Conservation (phyloP, 495 filamentous ascomycete genomes). For the Aspergillus bridgeri region DNA sequence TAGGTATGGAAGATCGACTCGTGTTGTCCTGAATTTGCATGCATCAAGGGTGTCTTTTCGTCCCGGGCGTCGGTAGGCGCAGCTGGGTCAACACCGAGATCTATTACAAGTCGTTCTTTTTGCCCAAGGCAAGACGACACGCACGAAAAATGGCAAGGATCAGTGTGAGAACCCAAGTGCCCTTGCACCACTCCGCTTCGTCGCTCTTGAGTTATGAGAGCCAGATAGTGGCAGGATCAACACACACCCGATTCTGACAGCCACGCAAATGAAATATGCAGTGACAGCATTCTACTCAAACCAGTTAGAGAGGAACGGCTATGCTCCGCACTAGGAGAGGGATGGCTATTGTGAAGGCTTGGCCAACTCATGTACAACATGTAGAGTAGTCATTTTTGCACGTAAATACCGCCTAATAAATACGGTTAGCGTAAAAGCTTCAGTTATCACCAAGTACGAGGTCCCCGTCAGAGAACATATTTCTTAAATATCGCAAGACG, state of each 20-base stretch:
- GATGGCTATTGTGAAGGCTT: neutral
- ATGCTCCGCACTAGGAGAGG: neutral
- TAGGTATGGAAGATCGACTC: no score
- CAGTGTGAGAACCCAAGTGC: neutral
- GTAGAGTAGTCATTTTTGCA: no score
- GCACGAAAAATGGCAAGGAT: conserved; percentile 1
- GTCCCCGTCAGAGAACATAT: no score
- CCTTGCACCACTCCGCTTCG: neutral
- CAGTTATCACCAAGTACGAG: no score
- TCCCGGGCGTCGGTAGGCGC: no score
- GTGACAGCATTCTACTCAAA: neutral
- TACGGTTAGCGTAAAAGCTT: no score
- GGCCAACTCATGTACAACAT: neutral
- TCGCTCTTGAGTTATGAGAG: neutral
- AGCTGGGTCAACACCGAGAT: no score
- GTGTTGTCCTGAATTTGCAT: no score
- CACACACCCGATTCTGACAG: neutral
- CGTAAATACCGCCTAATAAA: no score
- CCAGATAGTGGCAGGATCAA: neutral
- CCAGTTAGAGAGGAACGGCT: neutral
- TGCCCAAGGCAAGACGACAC: conserved; percentile 2
- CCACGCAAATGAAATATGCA: conserved; percentile 2
- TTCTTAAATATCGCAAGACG: no score
- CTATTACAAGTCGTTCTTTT: conserved; percentile 1
- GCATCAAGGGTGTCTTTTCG: no score